Evolutionary conservation across 257 asterid species (phyloP), one percentile per base, ranked within the genome.

Genomic region (Solanum okadae): DNA sequence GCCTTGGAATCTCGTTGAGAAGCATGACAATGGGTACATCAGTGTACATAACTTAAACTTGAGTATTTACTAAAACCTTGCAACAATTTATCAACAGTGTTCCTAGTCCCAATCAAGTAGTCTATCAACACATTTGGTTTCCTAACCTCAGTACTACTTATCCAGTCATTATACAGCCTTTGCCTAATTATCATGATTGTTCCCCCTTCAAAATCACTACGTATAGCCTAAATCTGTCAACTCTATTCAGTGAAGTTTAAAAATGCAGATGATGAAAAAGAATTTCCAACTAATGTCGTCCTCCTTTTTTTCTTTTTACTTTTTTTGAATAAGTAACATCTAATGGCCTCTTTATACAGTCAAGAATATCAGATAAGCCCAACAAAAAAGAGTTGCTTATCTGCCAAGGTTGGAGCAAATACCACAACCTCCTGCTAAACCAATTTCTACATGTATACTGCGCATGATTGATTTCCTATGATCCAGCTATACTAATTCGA

Each of bases 281-380:
- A 49, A 89, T 20, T 20, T 75, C 83, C 46, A 87, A 44, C 27
- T 52, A 52, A 35, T 67, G 86, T 22, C 37, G 15, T 65, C n/a
- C 8, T 52, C 8, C 7, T 5, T 5, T 49, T 13, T 13, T 46
- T 49, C 18, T 15, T 14, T 49, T 52, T 18, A 2, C 0, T 20
- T 56, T 56, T 56, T 56, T 56, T 56, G 11, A 20, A 7, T 3
- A 56, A 56, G 25, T 56, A 56, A 7, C 65, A 56, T 56, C 65
- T 20, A 56, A 44, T 68, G 84, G 37, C 29, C 59, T 67, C 37
- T 83, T 16, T 84, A 73, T 76, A 84, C 84, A 31, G 77, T 61
- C 68, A 31, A 87, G 87, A 86, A 71, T 63, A 87, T 88, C 70
- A 81, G 92, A 90, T 82, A 90, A 91, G 92, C 92, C 77, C 83